phyloP scores from a whole-genome alignment of 768 basidiomycete species.

The Flagelloscypha sp. region DNA sequence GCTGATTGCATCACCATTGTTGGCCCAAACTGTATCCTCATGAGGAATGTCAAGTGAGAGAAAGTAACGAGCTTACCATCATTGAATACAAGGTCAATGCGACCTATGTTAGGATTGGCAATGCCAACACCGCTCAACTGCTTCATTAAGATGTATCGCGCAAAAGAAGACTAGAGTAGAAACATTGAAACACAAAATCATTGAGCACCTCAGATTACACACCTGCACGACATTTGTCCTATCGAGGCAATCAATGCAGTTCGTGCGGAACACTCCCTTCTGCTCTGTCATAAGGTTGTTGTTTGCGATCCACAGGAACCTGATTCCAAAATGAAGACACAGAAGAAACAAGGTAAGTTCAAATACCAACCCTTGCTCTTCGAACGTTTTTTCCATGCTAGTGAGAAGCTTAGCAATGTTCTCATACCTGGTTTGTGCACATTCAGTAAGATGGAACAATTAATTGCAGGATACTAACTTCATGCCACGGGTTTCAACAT shows the following conservation, averaged over 20 bases:
- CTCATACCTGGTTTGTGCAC: slow-evolving; percentile 74
- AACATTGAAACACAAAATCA: too few species aligned
- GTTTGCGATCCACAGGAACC: slow-evolving; percentile 79
- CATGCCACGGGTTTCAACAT: slow-evolving; percentile 91
- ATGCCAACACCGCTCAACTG: slow-evolving; percentile 71
- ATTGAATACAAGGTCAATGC: slow-evolving; percentile 71
- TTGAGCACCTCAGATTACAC: too few species aligned
- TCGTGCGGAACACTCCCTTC: slow-evolving; percentile 80
- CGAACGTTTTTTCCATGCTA: slow-evolving; percentile 65
- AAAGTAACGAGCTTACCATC: slow-evolving; percentile 40
- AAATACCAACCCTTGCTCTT: slow-evolving; percentile 61
- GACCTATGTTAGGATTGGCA: slow-evolving; percentile 41
- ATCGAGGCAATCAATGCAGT: slow-evolving; percentile 95
- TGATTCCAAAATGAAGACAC: slow-evolving; percentile 17
- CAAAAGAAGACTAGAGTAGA: slow-evolving; percentile 72
- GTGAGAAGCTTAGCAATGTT: slow-evolving; percentile 75
- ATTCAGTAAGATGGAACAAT: slow-evolving; percentile 7
- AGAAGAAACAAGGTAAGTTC: slow-evolving; percentile 2
- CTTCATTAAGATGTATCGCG: slow-evolving; percentile 69
- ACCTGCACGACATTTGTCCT: slow-evolving; percentile 93
- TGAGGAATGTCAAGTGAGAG: slow-evolving; percentile 1
- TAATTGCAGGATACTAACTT: slow-evolving; percentile 36
- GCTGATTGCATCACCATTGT: slow-evolving; percentile 94
- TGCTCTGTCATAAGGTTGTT: slow-evolving; percentile 67
- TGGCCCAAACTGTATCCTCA: slow-evolving; percentile 74